A percentile compares a stretch with the other conserved stretches of the same genome.
These are phyloP conservation scores for Penicillium flavigenum DNA, from an alignment of 495 filamentous ascomycete species.

Conservation along the genomic window DNA sequence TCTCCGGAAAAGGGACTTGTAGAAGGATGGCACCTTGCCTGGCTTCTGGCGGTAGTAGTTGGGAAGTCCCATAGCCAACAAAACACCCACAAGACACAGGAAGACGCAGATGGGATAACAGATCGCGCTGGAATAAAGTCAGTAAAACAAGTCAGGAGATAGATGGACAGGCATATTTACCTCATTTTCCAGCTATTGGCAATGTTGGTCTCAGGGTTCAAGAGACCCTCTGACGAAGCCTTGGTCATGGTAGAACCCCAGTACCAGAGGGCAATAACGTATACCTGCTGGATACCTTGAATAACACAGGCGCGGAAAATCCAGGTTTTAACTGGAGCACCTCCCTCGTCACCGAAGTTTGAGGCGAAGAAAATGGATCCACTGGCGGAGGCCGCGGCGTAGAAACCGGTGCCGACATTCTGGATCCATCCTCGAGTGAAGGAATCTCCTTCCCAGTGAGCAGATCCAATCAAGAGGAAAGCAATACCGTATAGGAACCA, in stretches of 20 bases:
- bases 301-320: conserved; percentile 53
- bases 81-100: conserved; percentile 40
- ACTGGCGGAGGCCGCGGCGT: conserved; percentile 49
- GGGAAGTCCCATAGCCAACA: conserved; percentile 45
- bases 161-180: conserved; percentile 19
- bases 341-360: conserved; percentile 52
- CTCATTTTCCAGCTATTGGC: conserved; percentile 49
- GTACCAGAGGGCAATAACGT: conserved; percentile 52
- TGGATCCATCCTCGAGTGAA: conserved; percentile 50
- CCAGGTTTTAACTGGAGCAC: conserved; percentile 49
- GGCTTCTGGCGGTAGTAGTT: conserved; percentile 59
- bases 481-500: conserved; percentile 65
- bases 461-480: conserved; percentile 64
- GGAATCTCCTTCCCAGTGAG: conserved; percentile 48
- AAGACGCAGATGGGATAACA: conserved; percentile 43
- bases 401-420: conserved; percentile 47
- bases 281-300: conserved; percentile 49
- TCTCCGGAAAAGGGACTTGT: conserved; percentile 43
- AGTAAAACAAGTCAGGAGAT: conserved; percentile 7
- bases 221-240: conserved; percentile 34
- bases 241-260: conserved; percentile 47
- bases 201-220: conserved; percentile 31
- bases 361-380: conserved; percentile 53
- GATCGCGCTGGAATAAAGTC: conserved; percentile 36
- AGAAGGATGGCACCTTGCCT: conserved; percentile 62